Conservation (phyloP, 192 early-diverging fungal species). For the Allomyces macrogynus region DNA sequence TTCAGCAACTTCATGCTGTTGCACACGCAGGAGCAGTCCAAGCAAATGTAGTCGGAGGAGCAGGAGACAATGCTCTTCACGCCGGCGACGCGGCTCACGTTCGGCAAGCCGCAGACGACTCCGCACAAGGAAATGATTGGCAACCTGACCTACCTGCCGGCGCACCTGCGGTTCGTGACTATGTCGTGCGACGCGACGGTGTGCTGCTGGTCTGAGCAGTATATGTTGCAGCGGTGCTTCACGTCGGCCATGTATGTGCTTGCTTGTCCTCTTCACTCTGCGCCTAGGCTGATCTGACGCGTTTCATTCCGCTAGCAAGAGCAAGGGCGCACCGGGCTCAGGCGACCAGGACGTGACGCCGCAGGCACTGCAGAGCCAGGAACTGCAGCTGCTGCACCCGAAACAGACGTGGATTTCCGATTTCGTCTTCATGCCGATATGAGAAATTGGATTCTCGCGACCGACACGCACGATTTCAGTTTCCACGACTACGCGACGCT, state of each 20-base stretch:
- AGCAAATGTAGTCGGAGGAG: constrained; percentile 20
- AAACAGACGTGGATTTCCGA: constrained; percentile 23
- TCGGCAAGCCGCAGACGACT: constrained; percentile 3
- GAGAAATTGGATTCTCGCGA: constrained; percentile 18
- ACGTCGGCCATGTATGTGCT: constrained; percentile 13
- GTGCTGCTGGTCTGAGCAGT: constrained; percentile 24
- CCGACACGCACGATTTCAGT: constrained; percentile 29
- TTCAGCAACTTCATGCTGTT: constrained; percentile 34
- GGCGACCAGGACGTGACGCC: too few species aligned
- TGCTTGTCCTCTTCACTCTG: too few species aligned
- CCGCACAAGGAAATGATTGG: constrained; percentile 25
- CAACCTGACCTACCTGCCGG: constrained; percentile 12
- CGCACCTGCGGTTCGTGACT: constrained; percentile 14
- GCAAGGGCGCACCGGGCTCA: too few species aligned
- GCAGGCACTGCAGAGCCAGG: too few species aligned
- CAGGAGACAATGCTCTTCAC: constrained; percentile 14
- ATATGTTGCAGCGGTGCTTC: constrained; percentile 20
- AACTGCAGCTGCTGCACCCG: background rate
- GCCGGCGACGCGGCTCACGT: constrained; percentile 6
- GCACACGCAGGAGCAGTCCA: constrained; percentile 20
- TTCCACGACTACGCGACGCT: constrained; percentile 12
- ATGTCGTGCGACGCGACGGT: constrained; percentile 23
- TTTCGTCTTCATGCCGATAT: constrained; percentile 13
- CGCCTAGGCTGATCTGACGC: too few species aligned
- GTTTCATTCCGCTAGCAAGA: too few species aligned